Evolutionary conservation across 805 yeast species (phyloP).

Genomic region (Metschnikowia kunwiensis): DNA sequence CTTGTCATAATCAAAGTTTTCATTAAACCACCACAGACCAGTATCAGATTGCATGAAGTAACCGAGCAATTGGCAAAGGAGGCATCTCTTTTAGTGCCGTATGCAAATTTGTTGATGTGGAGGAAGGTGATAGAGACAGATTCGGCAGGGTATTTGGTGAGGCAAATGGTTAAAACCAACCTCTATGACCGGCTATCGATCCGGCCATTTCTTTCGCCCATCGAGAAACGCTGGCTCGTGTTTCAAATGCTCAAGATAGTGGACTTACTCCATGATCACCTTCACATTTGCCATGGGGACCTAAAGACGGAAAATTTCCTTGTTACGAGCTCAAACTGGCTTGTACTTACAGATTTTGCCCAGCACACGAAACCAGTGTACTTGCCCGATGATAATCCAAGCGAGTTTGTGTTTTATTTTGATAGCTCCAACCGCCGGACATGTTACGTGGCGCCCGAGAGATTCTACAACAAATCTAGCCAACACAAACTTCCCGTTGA

Average conservation of each 20-base stretch:
- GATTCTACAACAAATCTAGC: slow-evolving; percentile 50
- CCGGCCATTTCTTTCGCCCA: slow-evolving; percentile 77
- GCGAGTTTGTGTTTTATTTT: slow-evolving; percentile 85
- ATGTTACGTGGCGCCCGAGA: slow-evolving; percentile 93
- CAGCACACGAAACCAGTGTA: slow-evolving; percentile 71
- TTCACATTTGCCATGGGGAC: slow-evolving; percentile 78
- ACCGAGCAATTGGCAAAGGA: slow-evolving; percentile 34
- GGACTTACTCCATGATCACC: slow-evolving; percentile 55
- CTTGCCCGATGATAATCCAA: slow-evolving; percentile 90
- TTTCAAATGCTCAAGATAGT: slow-evolving; percentile 74
- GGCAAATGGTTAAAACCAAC: slow-evolving; percentile 77
- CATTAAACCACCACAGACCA: slow-evolving; percentile 59
- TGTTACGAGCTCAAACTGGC: slow-evolving; percentile 88
- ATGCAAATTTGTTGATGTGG: slow-evolving; percentile 65
- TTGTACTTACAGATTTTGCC: slow-evolving; percentile 78
- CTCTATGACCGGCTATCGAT: slow-evolving; percentile 84
- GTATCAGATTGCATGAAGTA: slow-evolving; percentile 24
- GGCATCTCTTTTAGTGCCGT: slow-evolving; percentile 38
- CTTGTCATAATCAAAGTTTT: slow-evolving; percentile 72
- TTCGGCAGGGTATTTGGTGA: slow-evolving; percentile 83
- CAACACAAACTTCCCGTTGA: slow-evolving; percentile 10
- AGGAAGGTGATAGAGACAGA: slow-evolving; percentile 77
- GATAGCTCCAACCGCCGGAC: slow-evolving; percentile 84
- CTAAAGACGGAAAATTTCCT: slow-evolving; percentile 86
- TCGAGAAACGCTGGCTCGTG: slow-evolving; percentile 81